Conservation (phyloP, 2,329 filamentous ascomycete species). For the Curvularia sp. region DNA sequence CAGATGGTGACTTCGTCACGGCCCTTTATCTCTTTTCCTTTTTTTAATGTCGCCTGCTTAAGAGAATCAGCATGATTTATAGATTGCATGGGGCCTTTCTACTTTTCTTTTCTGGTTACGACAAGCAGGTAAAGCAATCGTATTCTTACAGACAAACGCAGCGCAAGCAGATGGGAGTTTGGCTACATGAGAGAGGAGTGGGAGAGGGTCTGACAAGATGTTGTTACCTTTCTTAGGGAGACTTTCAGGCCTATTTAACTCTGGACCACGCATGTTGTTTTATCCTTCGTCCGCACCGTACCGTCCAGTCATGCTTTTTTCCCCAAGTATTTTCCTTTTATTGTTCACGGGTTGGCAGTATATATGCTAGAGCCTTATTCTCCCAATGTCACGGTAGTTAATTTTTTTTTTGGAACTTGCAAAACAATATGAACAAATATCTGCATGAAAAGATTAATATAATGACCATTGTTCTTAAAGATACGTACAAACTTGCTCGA, state of each 20-base stretch:
- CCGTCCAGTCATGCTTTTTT: too few species aligned
- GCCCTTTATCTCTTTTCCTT: neutral
- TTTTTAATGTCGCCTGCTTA: neutral
- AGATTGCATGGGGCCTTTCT: neutral
- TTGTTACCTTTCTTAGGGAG: neutral
- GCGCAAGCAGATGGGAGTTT: neutral
- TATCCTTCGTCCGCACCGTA: too few species aligned
- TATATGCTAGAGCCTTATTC: too few species aligned
- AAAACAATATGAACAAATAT: too few species aligned
- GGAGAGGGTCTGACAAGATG: neutral
- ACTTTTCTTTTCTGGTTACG: neutral
- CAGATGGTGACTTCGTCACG: neutral
- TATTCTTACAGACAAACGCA: neutral
- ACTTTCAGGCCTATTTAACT: neutral
- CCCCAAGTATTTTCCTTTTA: too few species aligned
- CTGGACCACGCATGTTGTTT: neutral
- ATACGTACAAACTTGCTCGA: too few species aligned
- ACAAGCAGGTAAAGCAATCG: neutral
- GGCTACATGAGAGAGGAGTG: neutral
- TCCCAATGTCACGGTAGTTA: too few species aligned
- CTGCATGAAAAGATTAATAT: too few species aligned
- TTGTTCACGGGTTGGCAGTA: neutral
- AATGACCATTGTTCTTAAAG: too few species aligned
- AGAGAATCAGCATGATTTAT: neutral
- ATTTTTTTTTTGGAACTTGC: too few species aligned